Evolutionary conservation across 2,329 filamentous ascomycete species (phyloP), one percentile per base, ranked within the genome.

Genomic region (Alternaria ventricosa): DNA sequence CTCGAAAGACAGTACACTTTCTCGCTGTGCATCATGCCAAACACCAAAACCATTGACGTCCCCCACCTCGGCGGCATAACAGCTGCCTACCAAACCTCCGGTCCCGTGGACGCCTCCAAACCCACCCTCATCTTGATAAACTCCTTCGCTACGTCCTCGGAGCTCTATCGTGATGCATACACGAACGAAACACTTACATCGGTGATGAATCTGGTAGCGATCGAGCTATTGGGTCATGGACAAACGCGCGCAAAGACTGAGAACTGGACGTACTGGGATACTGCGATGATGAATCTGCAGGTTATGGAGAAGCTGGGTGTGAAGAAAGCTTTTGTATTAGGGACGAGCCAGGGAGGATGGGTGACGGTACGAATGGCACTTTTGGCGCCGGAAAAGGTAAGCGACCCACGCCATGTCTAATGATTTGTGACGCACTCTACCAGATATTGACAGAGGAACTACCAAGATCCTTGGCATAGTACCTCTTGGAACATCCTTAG

Each of bases 251-350:
- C 81, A 5, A 74, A 77, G 22, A 66, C 71, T 4, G 81, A 84
- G 61, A 79, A 85, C 50, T 87, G 81, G 69, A 87, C 85, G 6
- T 87, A 87, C 70, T 87, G 85, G 86, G 85, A 86, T 68, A 82
- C 84, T 0, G 84, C 84, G 2, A 79, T 82, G 57, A 86, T 82
- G 79, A 79, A 79, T 55, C 25, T 82, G 12, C 78, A 81, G 65
- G 80, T 81, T 6, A 70, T 83, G 62, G 77, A 81, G 23, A 71
- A 68, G 2, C 61, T 86, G 8, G 76, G 77, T 0, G 80, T 86
- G 18, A 66, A 79, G 13, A 82, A 81, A 65, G 80, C 80, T 0
- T 85, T 85, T 64, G 82, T 80, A 0, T 73, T 86, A 20, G 85
- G 85, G 0, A 87, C 84, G 2, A 85, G 83, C 61, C 85, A 87